Base-by-base conservation (phyloP, 768 basidiomycete species). In the Boletus eberwhitei region DNA sequence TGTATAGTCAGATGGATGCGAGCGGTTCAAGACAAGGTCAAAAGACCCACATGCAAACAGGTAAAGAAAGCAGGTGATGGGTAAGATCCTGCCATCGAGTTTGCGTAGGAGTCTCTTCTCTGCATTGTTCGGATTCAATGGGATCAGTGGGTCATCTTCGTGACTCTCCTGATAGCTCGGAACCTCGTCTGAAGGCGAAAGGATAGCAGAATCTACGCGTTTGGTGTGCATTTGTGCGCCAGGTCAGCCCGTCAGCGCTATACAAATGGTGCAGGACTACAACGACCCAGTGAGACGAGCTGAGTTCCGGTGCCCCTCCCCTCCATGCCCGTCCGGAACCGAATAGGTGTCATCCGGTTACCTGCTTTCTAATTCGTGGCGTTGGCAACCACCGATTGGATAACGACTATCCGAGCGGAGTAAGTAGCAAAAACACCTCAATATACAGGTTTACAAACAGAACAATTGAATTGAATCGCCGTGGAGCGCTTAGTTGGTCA, bases 41-140 rank as follows among this genome's bases (percentile, higher is more conserved):
- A 47, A 16, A 39, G 43, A 79, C 85, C 68, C 53, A 87, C 88
- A 90, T 31, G 87, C 86, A 67, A 86, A 89, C 26, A 90, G 75
- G 60, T 90, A 90, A 39, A 90, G 77, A n/a, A 87, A 60, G 62
- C 86, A 89, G 2, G 83, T 75, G 42, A 89, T 82, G 39, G 88
- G 88, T 48, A 90, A 70, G 52, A 90, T 89, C 39, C 86, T 76
- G 51, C 60, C 48, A 61, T 90, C 88, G 47, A 90, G 74, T 62
- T 86, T 88, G 63, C 80, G 76, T 21, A 89, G 73, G 2, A 90
- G 76, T 24, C 61, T 68, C 54, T 64, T 74, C 65, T 88, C 86
- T 48, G 80, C 79, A 12, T 49, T 55, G 26, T 17, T 48, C 19
- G 60, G 46, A 17, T 59, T 60, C 24, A 47, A 59, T 31, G 49